These are phyloP conservation scores for Cladosporium colombiae DNA, from an alignment of 2,329 filamentous ascomycete genomes.

Conservation along the genomic window DNA sequence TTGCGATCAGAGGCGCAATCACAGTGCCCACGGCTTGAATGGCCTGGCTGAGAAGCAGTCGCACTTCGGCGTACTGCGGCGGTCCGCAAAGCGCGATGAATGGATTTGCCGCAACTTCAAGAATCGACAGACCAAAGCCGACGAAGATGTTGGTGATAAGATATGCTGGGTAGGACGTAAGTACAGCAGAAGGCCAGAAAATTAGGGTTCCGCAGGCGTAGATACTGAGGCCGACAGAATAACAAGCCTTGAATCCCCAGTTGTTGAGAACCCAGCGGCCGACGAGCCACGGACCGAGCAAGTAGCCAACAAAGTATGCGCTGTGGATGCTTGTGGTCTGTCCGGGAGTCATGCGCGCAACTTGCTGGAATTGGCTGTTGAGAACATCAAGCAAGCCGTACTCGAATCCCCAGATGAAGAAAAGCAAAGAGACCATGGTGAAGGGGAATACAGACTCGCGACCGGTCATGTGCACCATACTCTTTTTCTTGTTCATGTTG, in stretches of 20 bases:
- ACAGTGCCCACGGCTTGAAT: slow-evolving; percentile 63
- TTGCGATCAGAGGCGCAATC: slow-evolving; percentile 60
- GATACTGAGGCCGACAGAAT: slow-evolving; percentile 61
- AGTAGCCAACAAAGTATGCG: slow-evolving; percentile 71
- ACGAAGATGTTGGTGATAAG: slow-evolving; percentile 64
- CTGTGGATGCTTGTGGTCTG: slow-evolving; percentile 69
- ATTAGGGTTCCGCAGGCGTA: slow-evolving; percentile 63
- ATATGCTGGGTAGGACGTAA: slow-evolving; percentile 62
- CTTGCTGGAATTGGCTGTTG: slow-evolving; percentile 67
- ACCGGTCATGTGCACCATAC: slow-evolving; percentile 65
- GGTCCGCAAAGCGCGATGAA: slow-evolving; percentile 65
- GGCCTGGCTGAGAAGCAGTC: slow-evolving; percentile 62
- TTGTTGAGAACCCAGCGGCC: slow-evolving; percentile 59
- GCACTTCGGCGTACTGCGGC: slow-evolving; percentile 59
- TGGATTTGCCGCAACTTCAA: slow-evolving; percentile 63
- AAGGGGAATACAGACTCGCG: slow-evolving; percentile 71
- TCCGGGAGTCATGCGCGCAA: slow-evolving; percentile 61
- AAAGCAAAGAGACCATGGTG: slow-evolving; percentile 74
- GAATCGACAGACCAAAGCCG: slow-evolving; percentile 59
- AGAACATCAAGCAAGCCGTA: slow-evolving; percentile 84
- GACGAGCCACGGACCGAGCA: slow-evolving; percentile 68
- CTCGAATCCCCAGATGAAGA: slow-evolving; percentile 87
- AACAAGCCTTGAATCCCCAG: slow-evolving; percentile 65
- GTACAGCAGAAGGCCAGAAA: slow-evolving; percentile 66
- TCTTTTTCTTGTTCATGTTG: slow-evolving; percentile 68